These are phyloP conservation scores for Rhizopus microsporus DNA, from an alignment of 371 early-diverging fungal species.

Conservation along the genomic window DNA sequence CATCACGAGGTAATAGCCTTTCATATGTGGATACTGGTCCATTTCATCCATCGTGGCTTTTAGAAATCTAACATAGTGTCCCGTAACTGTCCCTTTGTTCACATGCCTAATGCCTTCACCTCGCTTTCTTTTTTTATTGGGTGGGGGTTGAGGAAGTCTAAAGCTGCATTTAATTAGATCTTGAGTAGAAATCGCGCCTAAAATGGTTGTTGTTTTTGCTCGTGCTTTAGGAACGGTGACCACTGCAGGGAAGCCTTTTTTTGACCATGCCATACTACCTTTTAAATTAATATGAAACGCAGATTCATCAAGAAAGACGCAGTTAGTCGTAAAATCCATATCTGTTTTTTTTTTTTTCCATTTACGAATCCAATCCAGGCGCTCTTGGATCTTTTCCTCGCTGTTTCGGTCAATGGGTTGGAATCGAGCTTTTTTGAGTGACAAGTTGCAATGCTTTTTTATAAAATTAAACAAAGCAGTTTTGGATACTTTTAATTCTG, in stretches of 20 bases:
- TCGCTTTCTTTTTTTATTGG: constrained; percentile 11
- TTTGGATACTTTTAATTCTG: constrained; percentile 22
- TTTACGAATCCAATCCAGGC: constrained; percentile 13
- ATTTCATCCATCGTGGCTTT: constrained; percentile 13
- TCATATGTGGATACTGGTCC: constrained; percentile 10
- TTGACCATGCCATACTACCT: constrained; percentile 26
- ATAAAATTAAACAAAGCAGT: background rate
- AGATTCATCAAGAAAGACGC: constrained; percentile 17
- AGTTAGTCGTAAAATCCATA: constrained; percentile 19
- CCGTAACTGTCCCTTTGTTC: constrained; percentile 13
- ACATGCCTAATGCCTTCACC: constrained; percentile 1
- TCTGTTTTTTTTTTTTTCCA: constrained; percentile 21
- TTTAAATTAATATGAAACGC: constrained; percentile 20
- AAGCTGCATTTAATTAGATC: constrained; percentile 18
- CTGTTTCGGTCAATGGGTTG: constrained; percentile 15
- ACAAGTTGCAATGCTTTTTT: constrained; percentile 12
- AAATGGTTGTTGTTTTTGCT: constrained; percentile 20
- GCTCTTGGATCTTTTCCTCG: constrained; percentile 17
- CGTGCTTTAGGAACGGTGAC: constrained; percentile 12
- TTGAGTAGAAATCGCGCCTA: constrained; percentile 17
- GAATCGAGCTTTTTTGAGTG: constrained; percentile 12
- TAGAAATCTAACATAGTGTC: constrained; percentile 17
- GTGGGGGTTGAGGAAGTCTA: constrained; percentile 12
- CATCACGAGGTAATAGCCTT: no score
- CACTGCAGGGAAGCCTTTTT: constrained; percentile 14